These are phyloP conservation scores for Diddensiella santjacobensis DNA, from an alignment of 805 yeast species.

Conservation along the genomic window DNA sequence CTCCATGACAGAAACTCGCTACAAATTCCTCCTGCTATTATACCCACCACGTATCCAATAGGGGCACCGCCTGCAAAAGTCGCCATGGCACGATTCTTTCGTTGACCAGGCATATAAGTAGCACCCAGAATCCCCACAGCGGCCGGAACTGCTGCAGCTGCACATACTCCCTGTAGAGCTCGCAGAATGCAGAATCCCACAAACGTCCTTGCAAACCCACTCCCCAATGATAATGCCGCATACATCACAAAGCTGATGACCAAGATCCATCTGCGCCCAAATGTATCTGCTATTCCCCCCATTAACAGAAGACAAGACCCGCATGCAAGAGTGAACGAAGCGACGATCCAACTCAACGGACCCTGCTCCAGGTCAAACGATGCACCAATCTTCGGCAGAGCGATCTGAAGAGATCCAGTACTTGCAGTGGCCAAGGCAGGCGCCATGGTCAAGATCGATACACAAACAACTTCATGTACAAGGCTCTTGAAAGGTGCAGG, in stretches of 20 bases:
- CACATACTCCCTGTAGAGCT: slow-evolving; percentile 43
- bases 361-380: slow-evolving; percentile 41
- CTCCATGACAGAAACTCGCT: slow-evolving; percentile 41
- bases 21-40: slow-evolving; percentile 44
- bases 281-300: slow-evolving; percentile 47
- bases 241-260: slow-evolving; percentile 35
- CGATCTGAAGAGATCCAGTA: slow-evolving; percentile 37
- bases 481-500: not conserved
- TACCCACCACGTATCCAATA: slow-evolving; percentile 43
- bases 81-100: slow-evolving; percentile 44
- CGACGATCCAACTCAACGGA: slow-evolving; percentile 42
- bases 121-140: slow-evolving; percentile 46
- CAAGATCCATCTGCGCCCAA: slow-evolving; percentile 44
- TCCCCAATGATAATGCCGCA: slow-evolving; percentile 32
- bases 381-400: slow-evolving; percentile 36
- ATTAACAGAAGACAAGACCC: slow-evolving; percentile 43
- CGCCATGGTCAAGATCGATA: slow-evolving; percentile 37
- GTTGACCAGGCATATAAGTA: slow-evolving; percentile 37
- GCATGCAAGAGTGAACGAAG: slow-evolving; percentile 40
- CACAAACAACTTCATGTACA: slow-evolving; percentile 4
- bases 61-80: slow-evolving; percentile 47
- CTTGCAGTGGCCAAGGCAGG: slow-evolving; percentile 42
- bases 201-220: slow-evolving; percentile 28
- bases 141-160: slow-evolving; percentile 46
- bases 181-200: slow-evolving; percentile 40